These are phyloP conservation scores for Sclerotinia subarctica DNA, from an alignment of 2,329 filamentous ascomycete genomes.

Conservation along the genomic window DNA sequence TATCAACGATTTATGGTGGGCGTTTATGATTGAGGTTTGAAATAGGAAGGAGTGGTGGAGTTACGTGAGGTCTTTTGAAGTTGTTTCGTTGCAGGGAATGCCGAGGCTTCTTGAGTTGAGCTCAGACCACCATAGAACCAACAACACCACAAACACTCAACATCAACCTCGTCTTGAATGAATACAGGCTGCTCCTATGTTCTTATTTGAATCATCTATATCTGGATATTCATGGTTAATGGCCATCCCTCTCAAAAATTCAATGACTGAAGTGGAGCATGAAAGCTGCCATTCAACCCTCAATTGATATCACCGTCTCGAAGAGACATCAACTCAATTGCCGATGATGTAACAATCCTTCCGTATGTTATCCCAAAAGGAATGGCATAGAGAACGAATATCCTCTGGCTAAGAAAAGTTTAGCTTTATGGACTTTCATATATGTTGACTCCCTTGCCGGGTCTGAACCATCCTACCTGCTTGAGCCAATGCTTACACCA, in stretches of 20 bases:
- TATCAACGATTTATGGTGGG: conserved; percentile 40
- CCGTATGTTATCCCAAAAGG: not conserved
- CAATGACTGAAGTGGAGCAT: not conserved
- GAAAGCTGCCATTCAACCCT: not conserved
- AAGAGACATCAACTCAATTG: no score
- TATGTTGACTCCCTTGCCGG: not conserved
- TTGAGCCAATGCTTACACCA: not conserved
- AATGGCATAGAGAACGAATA: not conserved
- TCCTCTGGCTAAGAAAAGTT: not conserved
- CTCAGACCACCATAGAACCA: not conserved
- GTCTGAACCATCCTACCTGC: not conserved
- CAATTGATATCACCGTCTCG: not conserved
- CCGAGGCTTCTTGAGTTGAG: not conserved
- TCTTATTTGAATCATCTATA: not conserved
- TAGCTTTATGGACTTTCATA: not conserved
- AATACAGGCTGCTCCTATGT: not conserved
- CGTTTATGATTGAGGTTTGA: conserved; percentile 2
- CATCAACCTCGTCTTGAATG: not conserved
- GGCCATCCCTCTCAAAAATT: not conserved
- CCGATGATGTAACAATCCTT: no score
- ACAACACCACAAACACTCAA: not conserved
- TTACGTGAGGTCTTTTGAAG: not conserved
- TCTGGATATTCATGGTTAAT: not conserved
- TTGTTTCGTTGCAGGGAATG: not conserved
- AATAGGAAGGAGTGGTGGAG: conserved; percentile 10